phyloP scores from a whole-genome alignment of 2,329 filamentous ascomycete species.

The Aureobasidium leucospermi region DNA sequence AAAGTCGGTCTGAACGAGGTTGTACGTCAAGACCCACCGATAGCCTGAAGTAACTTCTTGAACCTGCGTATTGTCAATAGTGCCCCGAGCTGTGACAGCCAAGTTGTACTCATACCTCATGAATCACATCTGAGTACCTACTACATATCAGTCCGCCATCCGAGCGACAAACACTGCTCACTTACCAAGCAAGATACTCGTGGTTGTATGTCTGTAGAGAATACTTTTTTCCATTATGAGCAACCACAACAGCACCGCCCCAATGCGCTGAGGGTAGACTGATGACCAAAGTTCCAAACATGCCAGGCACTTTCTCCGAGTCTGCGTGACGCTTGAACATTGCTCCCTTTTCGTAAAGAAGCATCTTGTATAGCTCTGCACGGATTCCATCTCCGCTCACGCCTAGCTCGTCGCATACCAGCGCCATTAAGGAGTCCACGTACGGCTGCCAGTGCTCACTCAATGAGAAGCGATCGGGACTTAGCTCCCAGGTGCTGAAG shows the following conservation, averaged over 20 bases:
- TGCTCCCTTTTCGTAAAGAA: constrained; percentile 20
- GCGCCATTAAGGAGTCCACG: constrained; percentile 16
- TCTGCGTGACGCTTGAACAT: constrained; percentile 20
- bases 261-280: constrained; percentile 19
- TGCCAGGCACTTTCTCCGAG: constrained; percentile 17
- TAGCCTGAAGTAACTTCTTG: constrained; percentile 41
- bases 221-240: constrained; percentile 9
- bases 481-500: constrained; percentile 26
- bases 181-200: constrained; percentile 28
- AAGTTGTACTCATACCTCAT: constrained; percentile 34
- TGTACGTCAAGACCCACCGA: constrained; percentile 48
- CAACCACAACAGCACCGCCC: constrained; percentile 18
- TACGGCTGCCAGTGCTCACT: constrained; percentile 18
- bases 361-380: constrained; percentile 20
- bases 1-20: constrained; percentile 34
- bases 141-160: background rate
- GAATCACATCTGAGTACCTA: constrained; percentile 48
- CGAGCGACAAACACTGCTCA: background rate
- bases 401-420: constrained; percentile 16
- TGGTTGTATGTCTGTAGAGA: constrained; percentile 22
- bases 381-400: constrained; percentile 6
- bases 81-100: background rate
- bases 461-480: constrained; percentile 19
- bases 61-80: background rate
- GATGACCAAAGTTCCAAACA: constrained; percentile 22